These are phyloP conservation scores for Tausonia pullulans DNA, from an alignment of 1,284 basidiomycete species.

Conservation along the genomic window DNA sequence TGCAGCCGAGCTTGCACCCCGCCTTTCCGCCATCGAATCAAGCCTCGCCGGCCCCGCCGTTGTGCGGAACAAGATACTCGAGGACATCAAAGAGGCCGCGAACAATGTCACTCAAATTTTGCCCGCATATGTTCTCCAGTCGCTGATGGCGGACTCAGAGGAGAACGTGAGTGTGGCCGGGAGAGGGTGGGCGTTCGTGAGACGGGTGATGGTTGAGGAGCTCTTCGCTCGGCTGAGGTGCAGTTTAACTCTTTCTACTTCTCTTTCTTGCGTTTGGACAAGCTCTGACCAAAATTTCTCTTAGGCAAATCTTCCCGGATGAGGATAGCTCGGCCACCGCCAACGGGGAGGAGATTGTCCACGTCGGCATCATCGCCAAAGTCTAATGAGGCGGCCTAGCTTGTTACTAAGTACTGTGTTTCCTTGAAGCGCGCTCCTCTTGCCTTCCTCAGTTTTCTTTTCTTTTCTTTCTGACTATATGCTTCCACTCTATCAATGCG, in stretches of 20 bases:
- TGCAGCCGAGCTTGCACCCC: constrained; percentile 41
- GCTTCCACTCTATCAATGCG: too few relatives aligned
- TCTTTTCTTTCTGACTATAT: too few relatives aligned
- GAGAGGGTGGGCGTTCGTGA: constrained; percentile 38
- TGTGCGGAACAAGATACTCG: constrained; percentile 29
- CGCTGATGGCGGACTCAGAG: constrained; percentile 20
- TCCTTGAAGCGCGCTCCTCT: too few relatives aligned
- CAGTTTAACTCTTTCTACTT: too few relatives aligned
- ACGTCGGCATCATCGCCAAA: background rate
- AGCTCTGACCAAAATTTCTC: background rate
- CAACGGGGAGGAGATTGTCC: background rate
- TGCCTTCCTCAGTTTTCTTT: too few relatives aligned
- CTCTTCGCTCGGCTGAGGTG: constrained; percentile 42
- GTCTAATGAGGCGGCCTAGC: background rate
- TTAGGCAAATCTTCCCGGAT: background rate
- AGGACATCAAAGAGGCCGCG: constrained; percentile 38
- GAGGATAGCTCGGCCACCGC: background rate
- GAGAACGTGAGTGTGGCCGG: constrained; percentile 20
- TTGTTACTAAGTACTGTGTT: too few relatives aligned
- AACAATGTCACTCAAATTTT: constrained; percentile 48
- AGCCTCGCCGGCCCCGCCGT: constrained; percentile 29
- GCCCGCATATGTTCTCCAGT: constrained; percentile 49
- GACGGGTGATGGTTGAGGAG: constrained; percentile 45
- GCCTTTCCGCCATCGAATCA: constrained; percentile 42
- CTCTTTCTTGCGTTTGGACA: too few relatives aligned